These are phyloP conservation scores for Dothistroma septosporum DNA, from an alignment of 2,329 filamentous ascomycete species.

Conservation along the genomic window DNA sequence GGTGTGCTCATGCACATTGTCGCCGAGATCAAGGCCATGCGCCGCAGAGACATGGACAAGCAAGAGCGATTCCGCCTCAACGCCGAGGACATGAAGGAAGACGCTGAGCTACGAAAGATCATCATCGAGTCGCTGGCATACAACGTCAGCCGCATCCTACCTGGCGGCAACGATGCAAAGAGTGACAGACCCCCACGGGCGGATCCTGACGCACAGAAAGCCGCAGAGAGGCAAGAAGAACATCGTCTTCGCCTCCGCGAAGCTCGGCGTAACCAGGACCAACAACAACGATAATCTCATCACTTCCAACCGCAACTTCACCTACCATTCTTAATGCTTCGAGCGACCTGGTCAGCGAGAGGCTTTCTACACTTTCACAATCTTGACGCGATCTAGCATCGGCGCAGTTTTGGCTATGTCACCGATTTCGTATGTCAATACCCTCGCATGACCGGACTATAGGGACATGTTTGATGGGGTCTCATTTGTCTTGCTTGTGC, in stretches of 20 bases:
- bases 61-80: slow-evolving; percentile 76
- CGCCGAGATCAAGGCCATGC: slow-evolving; percentile 81
- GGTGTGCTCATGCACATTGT: slow-evolving; percentile 87
- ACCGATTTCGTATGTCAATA: slow-evolving; percentile 15
- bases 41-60: slow-evolving; percentile 79
- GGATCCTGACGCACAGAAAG: slow-evolving; percentile 47
- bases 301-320: slow-evolving; percentile 4
- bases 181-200: slow-evolving; percentile 27
- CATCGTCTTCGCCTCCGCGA: slow-evolving; percentile 25
- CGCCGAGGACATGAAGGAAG: slow-evolving; percentile 73
- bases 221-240: slow-evolving; percentile 43
- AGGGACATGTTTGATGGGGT: neutral
- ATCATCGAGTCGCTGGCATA: slow-evolving; percentile 70
- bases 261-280: slow-evolving; percentile 33
- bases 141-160: slow-evolving; percentile 65
- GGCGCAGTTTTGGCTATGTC: slow-evolving; percentile 15
- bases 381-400: slow-evolving; percentile 27
- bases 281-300: slow-evolving; percentile 18
- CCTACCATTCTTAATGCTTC: slow-evolving; percentile 8
- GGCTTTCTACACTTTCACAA: slow-evolving; percentile 2
- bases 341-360: neutral
- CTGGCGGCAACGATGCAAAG: slow-evolving; percentile 39
- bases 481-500: slow-evolving; percentile 6
- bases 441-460: neutral
- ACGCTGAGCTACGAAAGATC: slow-evolving; percentile 68